These are phyloP conservation scores for Globisporangium mamillatum DNA, from an alignment of 352 stramenopile species.

Conservation along the genomic window DNA sequence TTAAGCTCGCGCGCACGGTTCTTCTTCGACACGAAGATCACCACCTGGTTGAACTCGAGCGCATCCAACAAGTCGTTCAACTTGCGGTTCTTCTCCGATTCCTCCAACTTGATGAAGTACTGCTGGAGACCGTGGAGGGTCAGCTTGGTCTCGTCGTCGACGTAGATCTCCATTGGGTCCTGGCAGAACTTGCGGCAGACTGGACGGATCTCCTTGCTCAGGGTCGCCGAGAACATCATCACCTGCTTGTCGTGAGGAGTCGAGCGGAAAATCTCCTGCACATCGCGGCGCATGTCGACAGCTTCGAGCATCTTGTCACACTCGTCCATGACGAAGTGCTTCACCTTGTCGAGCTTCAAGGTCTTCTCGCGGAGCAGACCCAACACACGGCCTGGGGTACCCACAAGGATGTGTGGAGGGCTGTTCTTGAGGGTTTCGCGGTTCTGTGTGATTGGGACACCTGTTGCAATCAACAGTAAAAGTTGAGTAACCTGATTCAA, in stretches of 20 bases:
- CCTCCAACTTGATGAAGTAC: constrained; percentile 99
- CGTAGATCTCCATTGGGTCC: constrained; percentile 99
- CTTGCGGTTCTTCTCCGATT: constrained; percentile 99
- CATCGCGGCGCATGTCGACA: constrained; percentile 98
- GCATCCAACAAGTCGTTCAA: constrained; percentile 99
- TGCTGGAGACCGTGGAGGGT: constrained; percentile 99
- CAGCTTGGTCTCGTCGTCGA: constrained; percentile 99
- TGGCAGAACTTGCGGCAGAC: constrained; percentile 99
- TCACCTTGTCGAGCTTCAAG: constrained; percentile 98
- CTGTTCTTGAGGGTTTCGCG: constrained; percentile 97
- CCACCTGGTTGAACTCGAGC: constrained; percentile 99
- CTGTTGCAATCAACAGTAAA: background rate
- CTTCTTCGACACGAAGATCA: constrained; percentile 98
- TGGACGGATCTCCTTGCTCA: constrained; percentile 98
- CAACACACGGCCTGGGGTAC: constrained; percentile 95
- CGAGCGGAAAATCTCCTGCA: constrained; percentile 99
- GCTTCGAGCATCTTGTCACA: constrained; percentile 99
- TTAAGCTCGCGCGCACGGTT: constrained; percentile 97
- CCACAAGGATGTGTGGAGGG: constrained; percentile 96
- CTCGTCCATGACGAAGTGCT: constrained; percentile 99
- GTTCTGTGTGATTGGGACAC: constrained; percentile 94
- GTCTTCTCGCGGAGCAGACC: constrained; percentile 92
- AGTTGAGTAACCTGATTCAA: background rate
- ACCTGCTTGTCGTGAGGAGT: constrained; percentile 99
- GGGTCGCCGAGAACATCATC: constrained; percentile 99